Evolutionary conservation across 148 eudicot species (phyloP), one percentile per base, ranked within the genome.

Genomic region (Limonium bicolor): DNA sequence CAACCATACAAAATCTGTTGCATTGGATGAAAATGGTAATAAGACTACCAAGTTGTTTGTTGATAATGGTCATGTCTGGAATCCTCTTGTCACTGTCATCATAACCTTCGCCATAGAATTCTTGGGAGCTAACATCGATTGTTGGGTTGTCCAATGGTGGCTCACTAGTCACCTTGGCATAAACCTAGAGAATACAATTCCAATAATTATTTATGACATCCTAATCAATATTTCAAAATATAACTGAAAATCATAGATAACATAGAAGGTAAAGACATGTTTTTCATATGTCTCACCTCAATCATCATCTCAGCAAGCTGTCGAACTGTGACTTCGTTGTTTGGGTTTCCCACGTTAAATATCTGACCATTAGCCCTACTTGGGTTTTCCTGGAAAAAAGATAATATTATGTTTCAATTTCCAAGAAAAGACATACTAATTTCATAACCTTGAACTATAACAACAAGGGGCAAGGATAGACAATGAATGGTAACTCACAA

Each of bases 231-330:
- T n/a, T n/a, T 28, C 20, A 24, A 43, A 5, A 14, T 24, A 13
- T 25, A 43, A 21, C 31, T 23, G 25, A 24, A 43, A 25, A 20
- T 2, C 27, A 5, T 43, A 2, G 8, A 21, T 10, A 41, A 25
- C 3, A 43, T 24, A n/a, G n/a, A n/a, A n/a, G n/a, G n/a, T n/a
- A n/a, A n/a, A n/a, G 31, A 43, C 7, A 13, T 28, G 7, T 43
- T 25, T 12, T 22, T 27, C 18, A 9, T n/a, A n/a, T n/a, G n/a
- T 28, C 46, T 51, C 48, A 84, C 97, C 97, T 84, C 48, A 30
- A 83, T 90, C 97, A 90, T 90, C 97, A 90, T 90, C 56, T 90
- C 97, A 44, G 95, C 97, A 46, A 90, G 97, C 65, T 90, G 97
- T 53, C 87, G 67, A 22, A 90, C 97, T 45, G 97, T 90, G 50